Percentiles rank a stretch among this genome's conserved stretches.
Conservation (phyloP, 2,329 filamentous ascomycete species). For the Aspergillus sp. region DNA sequence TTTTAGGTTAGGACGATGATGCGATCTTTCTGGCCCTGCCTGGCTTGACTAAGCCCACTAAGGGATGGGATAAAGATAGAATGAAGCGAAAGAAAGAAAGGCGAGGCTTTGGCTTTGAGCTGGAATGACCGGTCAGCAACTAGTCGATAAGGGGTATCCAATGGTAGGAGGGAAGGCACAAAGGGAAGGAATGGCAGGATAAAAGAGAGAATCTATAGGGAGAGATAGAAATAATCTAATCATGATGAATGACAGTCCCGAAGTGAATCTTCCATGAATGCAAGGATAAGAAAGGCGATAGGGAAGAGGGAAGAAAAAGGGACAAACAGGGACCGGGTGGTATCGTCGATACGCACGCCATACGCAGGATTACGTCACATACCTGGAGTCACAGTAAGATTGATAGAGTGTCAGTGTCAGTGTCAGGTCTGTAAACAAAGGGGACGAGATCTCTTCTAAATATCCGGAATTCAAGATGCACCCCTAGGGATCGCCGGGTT, state of each 20-base stretch:
- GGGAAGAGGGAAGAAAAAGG: neutral
- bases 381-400: neutral
- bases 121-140: neutral
- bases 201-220: no score
- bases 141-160: neutral
- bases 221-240: no score
- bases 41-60: constrained; percentile 3
- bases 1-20: constrained; percentile 7
- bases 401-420: no score
- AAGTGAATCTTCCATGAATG: no score
- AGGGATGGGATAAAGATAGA: constrained; percentile 2
- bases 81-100: neutral
- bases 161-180: neutral
- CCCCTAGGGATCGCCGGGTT: constrained; percentile 3
- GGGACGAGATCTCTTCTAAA: neutral
- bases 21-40: neutral
- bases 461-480: no score
- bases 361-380: constrained; percentile 3
- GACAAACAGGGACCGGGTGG: neutral
- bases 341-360: neutral
- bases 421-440: neutral
- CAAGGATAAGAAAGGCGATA: neutral
- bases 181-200: neutral
- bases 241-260: no score
- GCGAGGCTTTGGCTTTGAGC: neutral